Conservation (phyloP, 2,329 filamentous ascomycete genomes). For the Cordyceps fumosorosea region DNA sequence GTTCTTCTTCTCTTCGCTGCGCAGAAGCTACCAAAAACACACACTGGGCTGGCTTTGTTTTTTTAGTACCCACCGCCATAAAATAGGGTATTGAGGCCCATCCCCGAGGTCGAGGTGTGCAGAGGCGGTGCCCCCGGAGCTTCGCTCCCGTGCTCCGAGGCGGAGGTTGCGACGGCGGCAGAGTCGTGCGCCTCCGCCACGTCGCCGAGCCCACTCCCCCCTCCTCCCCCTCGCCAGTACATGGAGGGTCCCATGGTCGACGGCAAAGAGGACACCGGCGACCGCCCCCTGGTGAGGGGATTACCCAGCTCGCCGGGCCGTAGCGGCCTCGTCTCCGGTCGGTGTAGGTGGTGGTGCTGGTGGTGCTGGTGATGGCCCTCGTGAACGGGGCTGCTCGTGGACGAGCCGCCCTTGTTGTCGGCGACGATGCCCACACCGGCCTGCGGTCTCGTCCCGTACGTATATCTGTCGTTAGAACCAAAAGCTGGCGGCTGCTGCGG, state of each 20-base stretch:
- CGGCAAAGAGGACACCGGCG: slow-evolving; percentile 43
- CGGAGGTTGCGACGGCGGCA: neutral
- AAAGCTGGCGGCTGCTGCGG: neutral
- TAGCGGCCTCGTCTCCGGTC: slow-evolving; percentile 43
- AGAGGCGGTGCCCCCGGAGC: neutral
- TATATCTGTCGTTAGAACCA: slow-evolving; percentile 41
- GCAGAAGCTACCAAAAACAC: neutral
- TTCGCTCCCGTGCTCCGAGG: slow-evolving; percentile 5
- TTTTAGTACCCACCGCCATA: slow-evolving; percentile 11
- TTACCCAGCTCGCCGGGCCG: slow-evolving; percentile 55
- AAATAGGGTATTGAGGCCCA: slow-evolving; percentile 10
- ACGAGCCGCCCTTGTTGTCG: neutral
- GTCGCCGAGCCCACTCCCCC: slow-evolving; percentile 1
- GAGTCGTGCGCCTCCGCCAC: slow-evolving; percentile 1
- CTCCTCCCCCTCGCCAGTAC: slow-evolving; percentile 38
- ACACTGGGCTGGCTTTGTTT: neutral
- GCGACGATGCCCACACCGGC: slow-evolving; percentile 34
- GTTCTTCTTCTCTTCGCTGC: too few species aligned
- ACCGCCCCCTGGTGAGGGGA: slow-evolving; percentile 48
- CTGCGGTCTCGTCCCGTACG: slow-evolving; percentile 21
- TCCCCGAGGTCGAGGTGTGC: slow-evolving; percentile 4
- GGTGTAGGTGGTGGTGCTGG: slow-evolving; percentile 11
- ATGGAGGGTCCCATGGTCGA: slow-evolving; percentile 54
- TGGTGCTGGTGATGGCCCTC: slow-evolving; percentile 13
- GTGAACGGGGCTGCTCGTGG: slow-evolving; percentile 15